These are phyloP conservation scores for Coriolopsis trogii DNA, from an alignment of 1,284 basidiomycete species.

Conservation along the genomic window DNA sequence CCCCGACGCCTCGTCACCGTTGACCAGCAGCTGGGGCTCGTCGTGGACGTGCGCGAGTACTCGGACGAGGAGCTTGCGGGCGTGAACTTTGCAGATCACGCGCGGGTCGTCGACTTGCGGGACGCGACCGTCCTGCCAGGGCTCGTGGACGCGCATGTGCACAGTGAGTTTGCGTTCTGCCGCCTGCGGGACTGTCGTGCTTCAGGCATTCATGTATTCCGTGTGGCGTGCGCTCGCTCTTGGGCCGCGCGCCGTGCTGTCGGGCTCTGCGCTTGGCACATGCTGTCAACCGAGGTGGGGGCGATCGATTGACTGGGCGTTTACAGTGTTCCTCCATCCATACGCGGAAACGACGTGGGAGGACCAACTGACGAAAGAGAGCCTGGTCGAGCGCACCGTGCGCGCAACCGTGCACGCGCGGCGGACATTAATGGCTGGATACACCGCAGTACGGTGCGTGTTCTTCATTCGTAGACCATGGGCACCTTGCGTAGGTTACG, in stretches of 20 bases:
- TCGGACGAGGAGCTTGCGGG: not conserved
- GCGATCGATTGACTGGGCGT: not conserved
- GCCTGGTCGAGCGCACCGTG: conserved; percentile 34
- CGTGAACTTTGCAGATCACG: conserved; percentile 15
- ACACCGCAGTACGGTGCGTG: conserved; percentile 63
- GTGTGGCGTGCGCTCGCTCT: too few species aligned
- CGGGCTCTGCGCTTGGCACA: too few species aligned
- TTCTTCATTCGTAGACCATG: not conserved
- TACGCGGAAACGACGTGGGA: conserved; percentile 64
- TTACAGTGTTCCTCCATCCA: conserved; percentile 61
- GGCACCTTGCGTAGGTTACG: not conserved
- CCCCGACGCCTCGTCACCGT: conserved; percentile 45
- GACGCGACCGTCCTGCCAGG: conserved; percentile 59
- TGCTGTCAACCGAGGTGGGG: not conserved
- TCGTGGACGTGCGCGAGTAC: conserved; percentile 20
- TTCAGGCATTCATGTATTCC: conserved; percentile 32
- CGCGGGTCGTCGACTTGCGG: conserved; percentile 56
- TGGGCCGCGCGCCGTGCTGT: too few species aligned
- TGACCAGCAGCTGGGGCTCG: conserved; percentile 21
- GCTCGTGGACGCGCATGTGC: conserved; percentile 70
- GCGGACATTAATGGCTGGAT: conserved; percentile 64
- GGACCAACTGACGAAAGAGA: conserved; percentile 66
- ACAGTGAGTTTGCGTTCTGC: conserved; percentile 45
- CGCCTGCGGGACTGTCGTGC: conserved; percentile 28
- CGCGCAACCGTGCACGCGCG: conserved; percentile 65